Evolutionary conservation across 495 filamentous ascomycete genomes (phyloP), one percentile per base, ranked within the genome.

Genomic region (Podospora anserina): DNA sequence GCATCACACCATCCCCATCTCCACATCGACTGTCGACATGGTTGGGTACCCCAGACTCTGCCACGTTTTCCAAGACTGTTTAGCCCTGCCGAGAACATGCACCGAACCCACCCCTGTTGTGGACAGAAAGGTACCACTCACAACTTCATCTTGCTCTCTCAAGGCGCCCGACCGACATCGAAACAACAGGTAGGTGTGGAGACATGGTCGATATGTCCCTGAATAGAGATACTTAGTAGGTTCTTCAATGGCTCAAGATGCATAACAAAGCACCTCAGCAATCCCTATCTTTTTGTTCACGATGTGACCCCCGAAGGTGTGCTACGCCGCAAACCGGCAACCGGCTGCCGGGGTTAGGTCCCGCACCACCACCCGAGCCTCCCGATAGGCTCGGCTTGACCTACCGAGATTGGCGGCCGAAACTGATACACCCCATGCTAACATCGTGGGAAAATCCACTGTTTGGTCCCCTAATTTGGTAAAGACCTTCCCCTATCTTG

Each of bases 341-440:
- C 39, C 39, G 39, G 39, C 39, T 9, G 2, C 39, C 39, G 39
- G 39, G 39, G 5, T 49, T 9, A 49, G 39, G 39, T 49, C 39
- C 39, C 39, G 39, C 39, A 11, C 39, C 15, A 26, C 4, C 55
- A 58, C 55, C 23, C 55, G 55, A 26, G 55, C 55, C 55, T 58
- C n/a, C 55, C 55, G 55, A 58, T 58, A 58, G 55, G 55, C 23
- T 26, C 55, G 55, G 55, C 55, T 26, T 26, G 39, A 58, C n/a
- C 55, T 58, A 58, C 55, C 55, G 55, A 58, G 55, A 58, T 58
- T 58, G 55, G 55, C n/a, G 55, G 55, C 55, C 9, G 39, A 49
- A 49, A 49, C 9, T 11, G 39, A 49, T 49, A 49, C 39, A 49
- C 15, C 39, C 39, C 39, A 49, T 11, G 39, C 39, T 13, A 49